Evolutionary conservation across 2,329 filamentous ascomycete genomes (phyloP), one percentile per base, ranked within the genome.

Genomic region (Claviceps quebecensis): DNA sequence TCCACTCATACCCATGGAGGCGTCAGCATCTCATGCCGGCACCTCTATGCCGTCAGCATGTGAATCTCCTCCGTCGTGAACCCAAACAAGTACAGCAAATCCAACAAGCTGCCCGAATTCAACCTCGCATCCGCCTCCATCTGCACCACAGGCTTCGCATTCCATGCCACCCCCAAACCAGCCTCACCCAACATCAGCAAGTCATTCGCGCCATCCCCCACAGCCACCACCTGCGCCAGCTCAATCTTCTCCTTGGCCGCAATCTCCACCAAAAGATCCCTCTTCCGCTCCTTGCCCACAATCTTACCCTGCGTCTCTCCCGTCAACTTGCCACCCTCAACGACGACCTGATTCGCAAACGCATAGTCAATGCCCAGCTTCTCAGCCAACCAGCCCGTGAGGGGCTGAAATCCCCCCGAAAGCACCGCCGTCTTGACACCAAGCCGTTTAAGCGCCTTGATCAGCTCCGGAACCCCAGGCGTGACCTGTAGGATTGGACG

Each of bases 361-460:
- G 87, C 89, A 62, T 95, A 83, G 66, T 97, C 87, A 52, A 98
- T 79, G 14, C 87, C 87, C 26, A 98, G 72, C 61, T 87, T 75
- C 41, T 73, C 73, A 16, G 87, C 89, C 38, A 97, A 77, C 87
- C 90, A 97, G 52, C 81, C 76, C 0, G 93, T 94, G 56, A 97
- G 71, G 0, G 91, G 90, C 56, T 87, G 80, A 68, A 98, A 98
- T 0, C 93, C 93, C 45, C 93, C 93, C 37, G 88, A 95, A 36
- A 96, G 70, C 5, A 98, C 91, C 0, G 90, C 93, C 1, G 89
- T 88, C 69, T 87, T 91, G 67, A 86, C 84, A 7, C 91, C 91
- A 5, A 95, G 70, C 22, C 77, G 74, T 67, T 86, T 89, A 49
- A 98, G 71, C 0, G 83, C 84, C 54, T 69, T 76, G 56, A 95